Conservation (phyloP, 306 rosid genomes). For the Fragaria nilgerrensis region DNA sequence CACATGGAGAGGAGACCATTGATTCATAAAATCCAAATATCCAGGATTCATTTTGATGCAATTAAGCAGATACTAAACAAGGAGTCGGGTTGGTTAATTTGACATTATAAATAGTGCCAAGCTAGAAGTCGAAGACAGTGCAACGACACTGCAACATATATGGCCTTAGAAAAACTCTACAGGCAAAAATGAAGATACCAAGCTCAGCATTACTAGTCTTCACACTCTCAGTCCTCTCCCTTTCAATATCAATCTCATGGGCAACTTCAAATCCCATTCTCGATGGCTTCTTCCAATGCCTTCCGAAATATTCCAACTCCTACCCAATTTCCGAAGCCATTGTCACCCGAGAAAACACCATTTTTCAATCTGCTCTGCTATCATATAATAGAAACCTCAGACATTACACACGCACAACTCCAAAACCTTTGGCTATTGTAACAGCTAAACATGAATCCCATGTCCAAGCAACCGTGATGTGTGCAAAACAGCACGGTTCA, state of each 20-base stretch:
- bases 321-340: slow-evolving; percentile 29
- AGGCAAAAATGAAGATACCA: not conserved
- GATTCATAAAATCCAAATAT: slow-evolving; percentile 3
- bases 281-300: slow-evolving; percentile 16
- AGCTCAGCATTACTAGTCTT: not conserved
- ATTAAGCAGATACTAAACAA: no score
- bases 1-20: no score
- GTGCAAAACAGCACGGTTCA: slow-evolving; percentile 14
- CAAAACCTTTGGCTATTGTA: slow-evolving; percentile 29
- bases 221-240: no score
- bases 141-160: no score
- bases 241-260: not conserved
- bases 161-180: not conserved
- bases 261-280: not conserved
- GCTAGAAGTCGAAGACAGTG: not conserved
- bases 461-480: slow-evolving; percentile 25
- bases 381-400: slow-evolving; percentile 26
- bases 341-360: slow-evolving; percentile 17
- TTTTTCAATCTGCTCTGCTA: slow-evolving; percentile 14
- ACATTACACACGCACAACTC: slow-evolving; percentile 15
- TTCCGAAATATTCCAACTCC: not conserved
- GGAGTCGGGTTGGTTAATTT: not conserved
- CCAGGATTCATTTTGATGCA: not conserved
- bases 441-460: slow-evolving; percentile 19
- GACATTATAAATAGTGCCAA: not conserved